Evolutionary conservation across 2,329 filamentous ascomycete genomes (phyloP), one percentile per base, ranked within the genome.

Genomic region (Diaporthe amygdali): DNA sequence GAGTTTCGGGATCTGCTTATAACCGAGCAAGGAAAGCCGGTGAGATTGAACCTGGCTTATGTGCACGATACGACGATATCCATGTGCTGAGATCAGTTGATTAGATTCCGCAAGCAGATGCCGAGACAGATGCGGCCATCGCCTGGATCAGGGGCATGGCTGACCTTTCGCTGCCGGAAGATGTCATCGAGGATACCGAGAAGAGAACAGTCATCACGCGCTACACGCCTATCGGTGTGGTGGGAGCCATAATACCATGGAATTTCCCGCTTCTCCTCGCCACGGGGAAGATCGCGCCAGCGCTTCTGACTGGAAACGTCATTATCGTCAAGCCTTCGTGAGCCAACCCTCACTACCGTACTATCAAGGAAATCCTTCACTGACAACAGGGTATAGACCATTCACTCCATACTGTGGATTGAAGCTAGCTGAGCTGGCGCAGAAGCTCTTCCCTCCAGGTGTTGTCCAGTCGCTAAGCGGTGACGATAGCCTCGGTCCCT

Each of bases 401-500:
- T 56, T 56, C 32, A 89, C 89, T 0, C 88, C 88, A 0, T 90
- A 90, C 79, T 84, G 84, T 4, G 81, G 82, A 5, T 81, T 92
- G 44, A 92, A 92, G 78, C 76, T 90, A 20, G 86, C 83, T 12
- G 89, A 92, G 78, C 77, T 92, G 2, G 88, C 84, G 0, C 84
- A 87, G 71, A 76, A 84, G 15, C 82, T 90, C 79, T 89, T 91
- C 78, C 89, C 89, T 2, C 85, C 88, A 0, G 90, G 90, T 51
- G 88, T 92, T 22, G 77, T 92, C 2, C 89, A 91, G 75, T 86
- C 83, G 0, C 79, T 92, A 2, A 87, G 87, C 66, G 90, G 90
- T 7, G 88, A 88, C 64, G 89, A 91, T 73, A 81, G 84, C 49
- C 84, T 92, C 9, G 90, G 90, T 3, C 88, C 87, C 0, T 85